Evolutionary conservation across 1,284 basidiomycete genomes (phyloP).

Genomic region (Crepidotus sp.): DNA sequence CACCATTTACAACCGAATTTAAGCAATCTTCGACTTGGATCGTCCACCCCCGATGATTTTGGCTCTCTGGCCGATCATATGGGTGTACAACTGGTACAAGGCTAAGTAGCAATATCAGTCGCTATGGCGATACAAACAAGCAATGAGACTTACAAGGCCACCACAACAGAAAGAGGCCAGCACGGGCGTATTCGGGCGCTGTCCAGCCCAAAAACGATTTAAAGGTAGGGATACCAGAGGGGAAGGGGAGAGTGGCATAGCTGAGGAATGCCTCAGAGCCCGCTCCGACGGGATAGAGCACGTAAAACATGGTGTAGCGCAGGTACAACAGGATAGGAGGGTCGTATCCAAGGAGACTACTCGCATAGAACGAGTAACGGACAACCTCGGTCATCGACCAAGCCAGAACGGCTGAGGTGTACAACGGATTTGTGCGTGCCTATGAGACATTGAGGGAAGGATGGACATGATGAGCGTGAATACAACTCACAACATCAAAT

Average conservation of each 20-base stretch:
- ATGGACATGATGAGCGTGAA: neutral
- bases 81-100: conserved; percentile 79
- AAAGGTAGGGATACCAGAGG: conserved; percentile 29
- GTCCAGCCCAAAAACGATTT: conserved; percentile 34
- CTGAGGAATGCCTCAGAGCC: conserved; percentile 84
- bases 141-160: conserved; percentile 66
- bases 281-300: conserved; percentile 90
- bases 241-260: conserved; percentile 65
- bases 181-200: conserved; percentile 49
- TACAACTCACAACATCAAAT: conserved; percentile 41
- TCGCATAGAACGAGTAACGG: conserved; percentile 87
- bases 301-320: conserved; percentile 88
- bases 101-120: conserved; percentile 32
- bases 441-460: conserved; percentile 22
- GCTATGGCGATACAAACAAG: conserved; percentile 2
- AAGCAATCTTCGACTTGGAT: conserved; percentile 19
- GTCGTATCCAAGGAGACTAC: conserved; percentile 49
- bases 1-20: neutral
- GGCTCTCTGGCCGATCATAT: conserved; percentile 82
- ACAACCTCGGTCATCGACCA: conserved; percentile 92
- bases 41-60: conserved; percentile 53
- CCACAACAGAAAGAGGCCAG: conserved; percentile 73
- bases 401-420: conserved; percentile 86
- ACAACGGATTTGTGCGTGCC: conserved; percentile 73
- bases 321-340: conserved; percentile 48